Conservation (phyloP, 805 yeast genomes). For the Schwanniomyces vanrijiae region DNA sequence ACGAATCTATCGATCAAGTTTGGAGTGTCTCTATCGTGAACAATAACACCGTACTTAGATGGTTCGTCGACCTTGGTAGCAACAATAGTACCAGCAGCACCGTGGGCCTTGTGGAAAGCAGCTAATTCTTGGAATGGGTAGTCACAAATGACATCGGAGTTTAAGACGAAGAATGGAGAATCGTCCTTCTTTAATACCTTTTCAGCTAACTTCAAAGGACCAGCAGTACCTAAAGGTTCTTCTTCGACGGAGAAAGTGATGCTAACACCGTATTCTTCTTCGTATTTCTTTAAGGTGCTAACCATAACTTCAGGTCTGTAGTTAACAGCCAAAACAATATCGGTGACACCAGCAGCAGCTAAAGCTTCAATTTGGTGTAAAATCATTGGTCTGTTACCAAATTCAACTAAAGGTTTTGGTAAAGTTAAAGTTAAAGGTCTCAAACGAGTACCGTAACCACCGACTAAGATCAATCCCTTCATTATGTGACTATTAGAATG, state of each 20-base stretch:
- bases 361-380: slow-evolving; percentile 97
- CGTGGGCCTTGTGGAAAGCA: slow-evolving; percentile 90
- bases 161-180: slow-evolving; percentile 94
- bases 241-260: slow-evolving; percentile 98
- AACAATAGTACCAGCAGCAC: slow-evolving; percentile 97
- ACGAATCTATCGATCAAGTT: slow-evolving; percentile 97
- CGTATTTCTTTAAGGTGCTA: slow-evolving; percentile 89
- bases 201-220: slow-evolving; percentile 97
- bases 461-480: slow-evolving; percentile 98
- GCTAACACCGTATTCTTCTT: slow-evolving; percentile 87
- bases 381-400: slow-evolving; percentile 99
- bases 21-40: slow-evolving; percentile 92
- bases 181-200: slow-evolving; percentile 89
- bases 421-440: slow-evolving; percentile 95
- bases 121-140: slow-evolving; percentile 94
- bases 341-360: slow-evolving; percentile 98
- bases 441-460: slow-evolving; percentile 99
- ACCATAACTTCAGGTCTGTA: slow-evolving; percentile 99
- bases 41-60: slow-evolving; percentile 98
- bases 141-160: slow-evolving; percentile 98
- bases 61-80: slow-evolving; percentile 99
- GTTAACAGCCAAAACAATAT: slow-evolving; percentile 97
- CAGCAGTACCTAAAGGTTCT: slow-evolving; percentile 99
- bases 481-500: slow-evolving; percentile 31
- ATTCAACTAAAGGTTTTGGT: slow-evolving; percentile 97